phyloP scores from a whole-genome alignment of 345 rosid species.

The Euphorbia lathyris region DNA sequence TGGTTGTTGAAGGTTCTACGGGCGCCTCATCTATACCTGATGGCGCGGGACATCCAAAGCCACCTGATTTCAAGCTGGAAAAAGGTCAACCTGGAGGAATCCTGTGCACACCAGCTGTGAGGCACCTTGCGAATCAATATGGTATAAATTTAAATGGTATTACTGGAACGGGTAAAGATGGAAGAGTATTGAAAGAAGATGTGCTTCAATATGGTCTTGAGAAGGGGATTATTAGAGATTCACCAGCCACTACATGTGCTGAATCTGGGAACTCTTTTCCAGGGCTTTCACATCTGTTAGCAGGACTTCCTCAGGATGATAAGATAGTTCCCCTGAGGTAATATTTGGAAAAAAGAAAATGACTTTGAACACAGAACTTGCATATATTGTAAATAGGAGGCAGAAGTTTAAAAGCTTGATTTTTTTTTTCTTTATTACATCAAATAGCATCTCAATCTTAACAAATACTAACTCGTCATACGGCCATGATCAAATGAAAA shows the following conservation, averaged over 20 bases:
- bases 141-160: conserved; percentile 56
- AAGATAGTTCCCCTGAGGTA: conserved; percentile 70
- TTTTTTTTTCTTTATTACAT: background rate
- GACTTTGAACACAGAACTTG: background rate
- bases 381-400: background rate
- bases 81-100: conserved; percentile 41
- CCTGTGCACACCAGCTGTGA: conserved; percentile 74
- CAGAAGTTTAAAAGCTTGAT: background rate
- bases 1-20: conserved; percentile 47
- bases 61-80: conserved; percentile 24
- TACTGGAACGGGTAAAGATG: conserved; percentile 66
- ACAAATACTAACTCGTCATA: background rate
- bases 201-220: conserved; percentile 50
- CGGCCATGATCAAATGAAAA: background rate
- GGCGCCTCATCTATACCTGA: background rate
- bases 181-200: conserved; percentile 81
- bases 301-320: conserved; percentile 42
- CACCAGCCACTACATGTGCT: conserved; percentile 26
- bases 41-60: conserved; percentile 19
- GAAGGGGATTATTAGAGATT: conserved; percentile 39
- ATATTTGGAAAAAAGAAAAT: background rate
- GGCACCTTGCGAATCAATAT: conserved; percentile 73
- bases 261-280: conserved; percentile 20
- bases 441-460: background rate
- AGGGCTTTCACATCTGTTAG: conserved; percentile 16